Evolutionary conservation across 768 basidiomycete genomes (phyloP).

Genomic region (Exsudoporus frostii): DNA sequence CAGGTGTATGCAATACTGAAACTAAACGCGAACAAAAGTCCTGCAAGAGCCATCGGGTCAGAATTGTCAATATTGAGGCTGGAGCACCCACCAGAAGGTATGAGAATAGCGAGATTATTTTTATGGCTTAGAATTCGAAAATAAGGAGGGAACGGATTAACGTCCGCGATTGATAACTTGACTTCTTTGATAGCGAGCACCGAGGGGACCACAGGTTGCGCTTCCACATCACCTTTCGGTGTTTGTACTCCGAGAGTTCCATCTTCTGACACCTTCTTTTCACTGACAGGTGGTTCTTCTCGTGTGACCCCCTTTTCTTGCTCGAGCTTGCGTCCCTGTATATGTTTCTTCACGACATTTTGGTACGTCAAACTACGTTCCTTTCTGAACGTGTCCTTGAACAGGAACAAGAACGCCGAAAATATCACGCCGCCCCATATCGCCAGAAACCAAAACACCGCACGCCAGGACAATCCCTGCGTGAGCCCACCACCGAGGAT

Average conservation of each 20-base stretch:
- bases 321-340: constrained; percentile 21
- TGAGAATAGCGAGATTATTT: constrained; percentile 67
- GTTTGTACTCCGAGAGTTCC: background rate
- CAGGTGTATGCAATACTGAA: constrained; percentile 74
- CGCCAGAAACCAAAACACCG: constrained; percentile 81
- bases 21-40: constrained; percentile 65
- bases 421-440: constrained; percentile 57
- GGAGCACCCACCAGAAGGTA: constrained; percentile 27
- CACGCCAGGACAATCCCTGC: constrained; percentile 71
- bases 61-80: background rate
- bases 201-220: constrained; percentile 10
- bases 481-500: constrained; percentile 71
- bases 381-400: constrained; percentile 80
- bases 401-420: constrained; percentile 60
- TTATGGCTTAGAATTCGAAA: constrained; percentile 51
- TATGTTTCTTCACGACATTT: constrained; percentile 48
- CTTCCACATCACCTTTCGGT: constrained; percentile 25
- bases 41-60: constrained; percentile 32
- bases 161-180: constrained; percentile 60
- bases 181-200: constrained; percentile 32
- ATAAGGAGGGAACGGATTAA: constrained; percentile 71
- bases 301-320: constrained; percentile 13
- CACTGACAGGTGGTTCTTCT: constrained; percentile 7
- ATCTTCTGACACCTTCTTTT: constrained; percentile 5
- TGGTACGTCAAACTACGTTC: constrained; percentile 85